Base-by-base conservation (phyloP, 2,329 filamentous ascomycete species). In the Fusarium equiseti region DNA sequence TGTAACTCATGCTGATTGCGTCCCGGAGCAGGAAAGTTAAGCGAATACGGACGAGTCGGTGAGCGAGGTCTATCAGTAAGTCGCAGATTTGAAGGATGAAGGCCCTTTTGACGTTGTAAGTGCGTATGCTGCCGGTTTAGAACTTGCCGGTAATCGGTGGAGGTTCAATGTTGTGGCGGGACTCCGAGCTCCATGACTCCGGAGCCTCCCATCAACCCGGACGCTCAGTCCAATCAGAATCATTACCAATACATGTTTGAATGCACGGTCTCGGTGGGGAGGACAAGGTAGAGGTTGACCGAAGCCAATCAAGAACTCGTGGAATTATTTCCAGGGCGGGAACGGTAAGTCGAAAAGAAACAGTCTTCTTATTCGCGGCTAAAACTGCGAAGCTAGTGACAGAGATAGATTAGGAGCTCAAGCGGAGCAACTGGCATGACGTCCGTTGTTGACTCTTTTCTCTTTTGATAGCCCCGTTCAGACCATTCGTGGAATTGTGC, bases 181-280 rank as follows among this genome's bases (percentile, higher is more conserved):
- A 59, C 72, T 59, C 38, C 32, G 49, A 72, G 58, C 67, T 76
- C 74, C 74, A 67, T 70, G 67, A 74, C 60, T 75, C 73, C 74
- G 77, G 68, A 75, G 72, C 67, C 74, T 72, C 74, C 71, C 71
- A 74, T 73, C 63, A 64, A 66, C 45, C 66, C 64, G 64, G 58
- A 49, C 52, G 44, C 66, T 73, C 77, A 78, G 59, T 68, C 77
- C 77, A 78, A 79, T 77, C 70, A 78, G 63, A 59, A 53, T 48
- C 52, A 65, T 68, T 72, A 66, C 68, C 67, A 71, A 68, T 59
- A 66, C 66, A 66, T 66, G 59, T 59, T 64, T 59, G 63, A 56
- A 67, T 71, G 71, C 63, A 66, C 64, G 61, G 65, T 60, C 58
- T 67, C 56, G 59, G 72, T 67, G 70, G 70, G 64, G 72, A 70